These are phyloP conservation scores for Plasmodium gallinaceum DNA, from an alignment of 169 alveolate species.

Conservation along the genomic window DNA sequence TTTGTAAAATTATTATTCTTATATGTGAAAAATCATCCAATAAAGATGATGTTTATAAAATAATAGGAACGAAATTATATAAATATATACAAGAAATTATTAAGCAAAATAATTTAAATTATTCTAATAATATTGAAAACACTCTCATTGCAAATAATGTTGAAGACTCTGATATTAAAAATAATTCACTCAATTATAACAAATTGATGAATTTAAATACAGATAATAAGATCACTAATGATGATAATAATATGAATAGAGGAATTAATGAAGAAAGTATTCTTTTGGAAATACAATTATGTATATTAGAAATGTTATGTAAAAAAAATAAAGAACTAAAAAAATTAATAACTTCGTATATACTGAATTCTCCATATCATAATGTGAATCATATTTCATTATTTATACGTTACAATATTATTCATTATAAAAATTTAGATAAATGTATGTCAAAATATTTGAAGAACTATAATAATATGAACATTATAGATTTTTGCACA, in stretches of 20 bases:
- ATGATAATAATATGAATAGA: background rate
- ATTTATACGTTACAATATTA: slow-evolving; percentile 57
- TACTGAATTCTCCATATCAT: slow-evolving; percentile 20
- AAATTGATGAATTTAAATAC: background rate
- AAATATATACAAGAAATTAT: slow-evolving; percentile 79
- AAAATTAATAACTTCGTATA: slow-evolving; percentile 53
- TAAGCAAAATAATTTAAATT: slow-evolving; percentile 4
- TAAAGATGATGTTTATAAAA: slow-evolving; percentile 81
- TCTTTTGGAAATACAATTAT: slow-evolving; percentile 54
- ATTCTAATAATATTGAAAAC: background rate
- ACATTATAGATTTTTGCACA: slow-evolving; percentile 36
- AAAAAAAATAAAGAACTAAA: slow-evolving; percentile 34
- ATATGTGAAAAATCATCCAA: slow-evolving; percentile 80
- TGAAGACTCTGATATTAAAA: background rate
- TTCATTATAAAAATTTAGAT: slow-evolving; percentile 39
- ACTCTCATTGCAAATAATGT: background rate
- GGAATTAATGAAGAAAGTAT: slow-evolving; percentile 25
- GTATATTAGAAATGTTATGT: slow-evolving; percentile 66
- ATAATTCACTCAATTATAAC: background rate
- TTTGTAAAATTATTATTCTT: slow-evolving; percentile 81
- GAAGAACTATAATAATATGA: slow-evolving; percentile 13
- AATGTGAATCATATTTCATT: slow-evolving; percentile 40
- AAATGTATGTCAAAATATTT: slow-evolving; percentile 19
- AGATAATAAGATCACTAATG: background rate
- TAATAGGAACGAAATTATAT: slow-evolving; percentile 80